A percentile compares a stretch with the other conserved stretches of the same genome.
Conservation (phyloP, 2,329 filamentous ascomycete species). For the Beauveria sp. region DNA sequence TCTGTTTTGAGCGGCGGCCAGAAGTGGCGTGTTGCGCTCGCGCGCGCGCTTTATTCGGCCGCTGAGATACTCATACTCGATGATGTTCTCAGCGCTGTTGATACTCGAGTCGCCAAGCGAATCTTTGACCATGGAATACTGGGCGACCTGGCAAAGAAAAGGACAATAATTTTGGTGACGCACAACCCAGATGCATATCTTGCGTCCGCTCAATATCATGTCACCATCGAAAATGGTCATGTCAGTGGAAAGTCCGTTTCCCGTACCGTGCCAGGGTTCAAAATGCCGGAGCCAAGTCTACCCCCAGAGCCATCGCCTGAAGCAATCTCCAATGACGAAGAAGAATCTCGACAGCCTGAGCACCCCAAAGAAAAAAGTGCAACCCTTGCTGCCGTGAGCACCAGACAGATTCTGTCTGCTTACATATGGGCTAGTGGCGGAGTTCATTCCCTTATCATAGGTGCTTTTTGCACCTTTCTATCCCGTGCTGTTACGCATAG, state of each 20-base stretch:
- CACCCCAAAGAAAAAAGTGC: neutral
- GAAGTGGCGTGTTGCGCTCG: slow-evolving; percentile 37
- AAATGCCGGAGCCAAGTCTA: neutral
- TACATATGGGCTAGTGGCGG: slow-evolving; percentile 10
- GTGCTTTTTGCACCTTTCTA: neutral
- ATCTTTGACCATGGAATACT: neutral
- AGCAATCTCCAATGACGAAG: neutral
- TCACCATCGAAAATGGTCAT: neutral
- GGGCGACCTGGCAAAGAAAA: slow-evolving; percentile 8
- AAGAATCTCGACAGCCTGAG: neutral
- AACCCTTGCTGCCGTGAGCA: neutral
- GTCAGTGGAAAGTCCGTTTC: neutral
- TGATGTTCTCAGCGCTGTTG: slow-evolving; percentile 29
- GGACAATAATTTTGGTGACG: slow-evolving; percentile 13
- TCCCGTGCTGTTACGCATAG: neutral
- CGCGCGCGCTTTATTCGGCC: slow-evolving; percentile 37
- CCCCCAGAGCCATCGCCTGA: neutral
- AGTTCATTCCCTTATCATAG: neutral
- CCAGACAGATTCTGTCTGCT: neutral
- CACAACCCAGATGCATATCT: slow-evolving; percentile 5
- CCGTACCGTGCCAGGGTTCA: neutral
- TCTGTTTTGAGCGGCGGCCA: slow-evolving; percentile 38
- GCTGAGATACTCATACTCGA: slow-evolving; percentile 38
- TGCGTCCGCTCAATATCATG: slow-evolving; percentile 5
- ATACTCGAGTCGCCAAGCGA: slow-evolving; percentile 2